A percentile compares a stretch with the other conserved stretches of the same genome.
phyloP scores from a whole-genome alignment of 106 monocot species.

The Phalaenopsis equestris region DNA sequence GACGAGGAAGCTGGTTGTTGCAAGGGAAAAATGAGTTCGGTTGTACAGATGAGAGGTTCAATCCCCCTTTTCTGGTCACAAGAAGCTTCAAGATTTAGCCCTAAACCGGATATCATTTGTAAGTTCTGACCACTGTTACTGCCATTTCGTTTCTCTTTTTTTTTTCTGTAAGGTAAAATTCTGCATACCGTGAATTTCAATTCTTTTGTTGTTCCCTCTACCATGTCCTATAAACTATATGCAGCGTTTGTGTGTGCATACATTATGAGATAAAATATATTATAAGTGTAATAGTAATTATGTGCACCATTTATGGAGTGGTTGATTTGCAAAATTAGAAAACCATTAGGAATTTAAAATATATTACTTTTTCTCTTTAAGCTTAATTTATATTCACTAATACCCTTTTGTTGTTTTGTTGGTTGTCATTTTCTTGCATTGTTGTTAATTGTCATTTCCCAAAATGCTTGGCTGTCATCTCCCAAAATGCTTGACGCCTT shows the following conservation, averaged over 20 bases:
- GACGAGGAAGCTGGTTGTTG: slow-evolving; percentile 83
- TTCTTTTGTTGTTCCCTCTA: not conserved
- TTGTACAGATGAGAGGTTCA: slow-evolving; percentile 95
- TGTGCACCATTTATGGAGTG: not conserved
- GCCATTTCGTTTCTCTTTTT: not conserved
- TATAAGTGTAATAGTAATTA: not conserved
- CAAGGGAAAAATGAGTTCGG: slow-evolving; percentile 88
- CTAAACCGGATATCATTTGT: slow-evolving; percentile 98
- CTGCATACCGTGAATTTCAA: not conserved
- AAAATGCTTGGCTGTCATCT: not conserved
- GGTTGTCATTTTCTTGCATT: not conserved
- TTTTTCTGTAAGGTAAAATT: not conserved
- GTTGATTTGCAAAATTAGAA: slow-evolving; percentile 1
- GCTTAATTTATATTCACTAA: not conserved
- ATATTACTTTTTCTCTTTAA: not conserved
- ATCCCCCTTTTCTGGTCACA: slow-evolving; percentile 99
- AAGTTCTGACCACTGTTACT: slow-evolving; percentile 12
- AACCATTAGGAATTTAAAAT: not conserved
- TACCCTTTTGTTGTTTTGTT: not conserved
- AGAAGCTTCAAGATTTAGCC: slow-evolving; percentile 95
- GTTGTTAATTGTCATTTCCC: not conserved
- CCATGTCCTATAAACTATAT: not conserved
- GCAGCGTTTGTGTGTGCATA: not conserved
- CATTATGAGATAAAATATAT: not conserved
- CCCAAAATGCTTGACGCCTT: not conserved